phyloP scores from a whole-genome alignment of 139 green algal species.

The Yamagishiella unicocca region DNA sequence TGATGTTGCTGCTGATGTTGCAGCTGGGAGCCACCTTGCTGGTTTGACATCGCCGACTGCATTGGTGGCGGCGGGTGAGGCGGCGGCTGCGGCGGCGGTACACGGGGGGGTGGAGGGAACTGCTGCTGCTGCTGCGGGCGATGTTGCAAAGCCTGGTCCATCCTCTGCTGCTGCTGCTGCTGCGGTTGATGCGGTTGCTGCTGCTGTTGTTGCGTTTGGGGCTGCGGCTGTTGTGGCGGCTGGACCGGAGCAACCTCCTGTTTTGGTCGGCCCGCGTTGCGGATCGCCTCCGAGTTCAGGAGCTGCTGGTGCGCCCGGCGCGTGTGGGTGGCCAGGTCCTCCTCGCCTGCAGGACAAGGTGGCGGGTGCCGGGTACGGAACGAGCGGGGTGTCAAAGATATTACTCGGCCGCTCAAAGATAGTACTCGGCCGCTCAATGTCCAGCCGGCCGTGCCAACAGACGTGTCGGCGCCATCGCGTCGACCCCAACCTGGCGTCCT shows the following conservation, averaged over 20 bases:
- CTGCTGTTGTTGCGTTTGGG: not conserved
- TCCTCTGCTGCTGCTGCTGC: conserved; percentile 8
- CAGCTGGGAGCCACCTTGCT: too few relatives aligned
- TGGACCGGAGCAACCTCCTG: conserved; percentile 3
- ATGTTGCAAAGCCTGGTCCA: not conserved
- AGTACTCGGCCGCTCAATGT: too few relatives aligned
- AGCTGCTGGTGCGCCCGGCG: conserved; percentile 59
- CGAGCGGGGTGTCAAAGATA: not conserved
- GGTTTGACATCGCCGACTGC: not conserved
- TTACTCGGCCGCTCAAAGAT: too few relatives aligned
- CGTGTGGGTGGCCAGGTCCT: conserved; percentile 69
- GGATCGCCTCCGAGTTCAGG: conserved; percentile 38
- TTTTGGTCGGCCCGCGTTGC: conserved; percentile 32
- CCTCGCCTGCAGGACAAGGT: conserved; percentile 61
- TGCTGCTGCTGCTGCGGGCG: conserved; percentile 31
- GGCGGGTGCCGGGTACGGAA: not conserved
- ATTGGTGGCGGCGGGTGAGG: not conserved
- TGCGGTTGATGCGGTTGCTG: conserved; percentile 29
- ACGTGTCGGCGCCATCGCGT: too few relatives aligned
- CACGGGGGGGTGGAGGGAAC: not conserved
- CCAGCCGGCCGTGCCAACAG: too few relatives aligned
- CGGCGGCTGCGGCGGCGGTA: conserved; percentile 19
- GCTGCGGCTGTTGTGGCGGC: conserved; percentile 10
- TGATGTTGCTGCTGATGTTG: conserved; percentile 23
- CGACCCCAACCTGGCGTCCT: too few relatives aligned